Conservation (phyloP, 768 basidiomycete species). For the Leucosporidium creatinivorum region DNA sequence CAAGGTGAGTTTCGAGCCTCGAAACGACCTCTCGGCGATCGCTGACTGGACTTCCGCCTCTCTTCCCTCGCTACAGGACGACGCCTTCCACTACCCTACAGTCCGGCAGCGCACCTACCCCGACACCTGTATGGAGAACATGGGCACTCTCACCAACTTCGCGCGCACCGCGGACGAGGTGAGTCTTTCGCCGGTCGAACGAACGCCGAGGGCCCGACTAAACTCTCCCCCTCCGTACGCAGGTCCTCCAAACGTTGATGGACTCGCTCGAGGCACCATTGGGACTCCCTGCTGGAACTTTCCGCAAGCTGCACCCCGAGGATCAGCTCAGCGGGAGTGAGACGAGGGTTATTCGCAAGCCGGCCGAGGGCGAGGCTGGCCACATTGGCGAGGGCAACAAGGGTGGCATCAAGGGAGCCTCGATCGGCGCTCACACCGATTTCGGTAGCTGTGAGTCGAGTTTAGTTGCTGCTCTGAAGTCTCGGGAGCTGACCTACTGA, state of each 20-base stretch:
- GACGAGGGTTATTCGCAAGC: constrained; percentile 51
- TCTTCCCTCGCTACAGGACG: constrained; percentile 44
- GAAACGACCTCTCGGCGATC: no score
- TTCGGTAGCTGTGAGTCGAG: constrained; percentile 41
- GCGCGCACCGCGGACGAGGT: neutral
- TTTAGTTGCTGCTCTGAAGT: neutral
- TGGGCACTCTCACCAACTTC: neutral
- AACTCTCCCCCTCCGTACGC: constrained; percentile 16
- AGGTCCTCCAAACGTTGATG: constrained; percentile 50
- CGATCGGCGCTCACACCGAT: constrained; percentile 63
- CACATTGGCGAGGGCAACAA: constrained; percentile 26
- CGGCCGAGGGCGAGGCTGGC: constrained; percentile 34
- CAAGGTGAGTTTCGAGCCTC: constrained; percentile 39
- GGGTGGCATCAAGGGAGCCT: constrained; percentile 41
- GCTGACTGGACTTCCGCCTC: no score
- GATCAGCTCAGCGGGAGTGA: constrained; percentile 54
- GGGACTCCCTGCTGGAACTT: constrained; percentile 50
- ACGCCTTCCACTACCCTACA: constrained; percentile 56
- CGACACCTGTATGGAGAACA: constrained; percentile 44
- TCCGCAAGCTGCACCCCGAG: constrained; percentile 51
- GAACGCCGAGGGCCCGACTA: constrained; percentile 39
- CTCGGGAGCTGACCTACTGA: neutral
- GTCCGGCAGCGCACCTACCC: constrained; percentile 56
- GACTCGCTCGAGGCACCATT: constrained; percentile 55
- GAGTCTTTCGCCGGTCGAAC: neutral